phyloP scores from a whole-genome alignment of 176 grass and related monocot genomes.

The Ensete ventricosum region DNA sequence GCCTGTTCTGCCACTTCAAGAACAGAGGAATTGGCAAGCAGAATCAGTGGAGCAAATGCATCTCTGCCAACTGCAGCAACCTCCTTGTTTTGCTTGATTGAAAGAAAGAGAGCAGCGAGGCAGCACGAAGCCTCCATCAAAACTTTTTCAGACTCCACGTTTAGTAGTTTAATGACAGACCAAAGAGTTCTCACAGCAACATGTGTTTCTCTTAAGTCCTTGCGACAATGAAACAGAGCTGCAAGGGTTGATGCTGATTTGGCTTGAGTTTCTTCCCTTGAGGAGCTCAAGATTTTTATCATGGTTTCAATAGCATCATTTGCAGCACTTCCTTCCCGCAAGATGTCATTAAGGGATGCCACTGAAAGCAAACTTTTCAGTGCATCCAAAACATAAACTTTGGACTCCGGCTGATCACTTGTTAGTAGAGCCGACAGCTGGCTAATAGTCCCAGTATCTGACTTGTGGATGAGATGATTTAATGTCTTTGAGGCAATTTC shows the following conservation, averaged over 20 bases:
- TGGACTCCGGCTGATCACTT: slow-evolving; percentile 96
- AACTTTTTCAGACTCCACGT: slow-evolving; percentile 67
- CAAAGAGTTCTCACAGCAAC: slow-evolving; percentile 79
- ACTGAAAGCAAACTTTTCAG: slow-evolving; percentile 97
- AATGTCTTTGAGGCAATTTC: slow-evolving; percentile 99
- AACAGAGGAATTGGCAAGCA: slow-evolving; percentile 61
- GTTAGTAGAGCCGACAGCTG: slow-evolving; percentile 93
- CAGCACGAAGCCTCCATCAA: slow-evolving; percentile 66
- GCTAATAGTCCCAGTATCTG: slow-evolving; percentile 95
- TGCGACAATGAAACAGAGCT: slow-evolving; percentile 79
- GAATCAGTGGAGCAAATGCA: slow-evolving; percentile 54
- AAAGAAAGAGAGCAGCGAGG: slow-evolving; percentile 97
- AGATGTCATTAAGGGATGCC: slow-evolving; percentile 84
- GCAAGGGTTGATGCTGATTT: slow-evolving; percentile 93
- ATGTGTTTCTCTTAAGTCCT: slow-evolving; percentile 87
- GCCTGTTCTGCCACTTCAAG: slow-evolving; percentile 93
- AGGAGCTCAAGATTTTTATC: slow-evolving; percentile 88
- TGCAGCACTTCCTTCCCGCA: slow-evolving; percentile 95
- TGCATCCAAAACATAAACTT: slow-evolving; percentile 94
- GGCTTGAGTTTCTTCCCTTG: slow-evolving; percentile 94
- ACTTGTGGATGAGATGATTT: slow-evolving; percentile 97
- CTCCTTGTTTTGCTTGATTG: slow-evolving; percentile 91
- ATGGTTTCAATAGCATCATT: slow-evolving; percentile 95
- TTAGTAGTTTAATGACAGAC: slow-evolving; percentile 80
- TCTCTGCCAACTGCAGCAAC: slow-evolving; percentile 74